Conservation (phyloP, 495 filamentous ascomycete species). For the Darksidea phi region DNA sequence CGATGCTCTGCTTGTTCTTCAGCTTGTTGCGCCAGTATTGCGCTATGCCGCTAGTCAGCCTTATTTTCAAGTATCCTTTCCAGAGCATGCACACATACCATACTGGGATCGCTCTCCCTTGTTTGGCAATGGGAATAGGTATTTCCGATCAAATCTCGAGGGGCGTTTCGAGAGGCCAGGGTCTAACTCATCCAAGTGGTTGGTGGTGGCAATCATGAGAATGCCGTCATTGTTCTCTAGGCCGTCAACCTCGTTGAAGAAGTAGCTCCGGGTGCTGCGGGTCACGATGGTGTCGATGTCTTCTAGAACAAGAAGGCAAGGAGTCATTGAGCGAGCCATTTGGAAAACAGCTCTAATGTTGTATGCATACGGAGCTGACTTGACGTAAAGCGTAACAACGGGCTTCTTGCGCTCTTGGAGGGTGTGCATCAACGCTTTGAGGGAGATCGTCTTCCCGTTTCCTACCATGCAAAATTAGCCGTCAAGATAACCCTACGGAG, state of each 20-base stretch:
- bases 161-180: slow-evolving; percentile 64
- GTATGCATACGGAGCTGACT: slow-evolving; percentile 32
- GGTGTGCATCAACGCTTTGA: slow-evolving; percentile 39
- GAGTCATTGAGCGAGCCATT: slow-evolving; percentile 42
- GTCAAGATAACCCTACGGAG: too few species aligned
- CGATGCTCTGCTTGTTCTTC: slow-evolving; percentile 51
- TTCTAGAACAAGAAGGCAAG: slow-evolving; percentile 59
- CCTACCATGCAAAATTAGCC: background rate
- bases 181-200: slow-evolving; percentile 52
- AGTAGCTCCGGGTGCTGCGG: slow-evolving; percentile 57
- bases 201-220: slow-evolving; percentile 64
- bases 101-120: slow-evolving; percentile 55
- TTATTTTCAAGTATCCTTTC: slow-evolving; percentile 38
- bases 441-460: slow-evolving; percentile 40
- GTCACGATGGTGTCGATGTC: slow-evolving; percentile 65
- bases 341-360: slow-evolving; percentile 39
- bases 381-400: slow-evolving; percentile 39
- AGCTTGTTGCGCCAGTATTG: slow-evolving; percentile 51
- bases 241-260: slow-evolving; percentile 71
- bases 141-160: slow-evolving; percentile 64
- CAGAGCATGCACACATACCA: slow-evolving; percentile 6
- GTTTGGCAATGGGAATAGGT: slow-evolving; percentile 58
- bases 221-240: slow-evolving; percentile 66
- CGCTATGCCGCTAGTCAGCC: slow-evolving; percentile 49
- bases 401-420: slow-evolving; percentile 24